phyloP scores from a whole-genome alignment of 371 early-diverging fungal species.

The Paraphysoderma sedebokerense region DNA sequence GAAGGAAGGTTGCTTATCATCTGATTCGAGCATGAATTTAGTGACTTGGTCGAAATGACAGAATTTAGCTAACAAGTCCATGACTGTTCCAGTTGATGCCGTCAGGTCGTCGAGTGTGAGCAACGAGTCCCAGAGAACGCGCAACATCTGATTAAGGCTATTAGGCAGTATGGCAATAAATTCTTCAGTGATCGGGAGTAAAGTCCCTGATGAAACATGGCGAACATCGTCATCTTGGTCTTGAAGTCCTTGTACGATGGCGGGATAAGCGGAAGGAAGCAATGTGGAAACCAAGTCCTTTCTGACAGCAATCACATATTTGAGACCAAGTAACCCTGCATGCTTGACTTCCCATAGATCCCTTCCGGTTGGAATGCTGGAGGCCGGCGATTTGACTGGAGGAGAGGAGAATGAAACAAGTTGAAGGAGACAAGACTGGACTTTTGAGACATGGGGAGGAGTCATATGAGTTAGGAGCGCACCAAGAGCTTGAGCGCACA shows the following conservation, averaged over 20 bases:
- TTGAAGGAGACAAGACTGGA: slow-evolving; percentile 31
- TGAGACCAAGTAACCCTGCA: slow-evolving; percentile 85
- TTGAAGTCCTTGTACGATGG: slow-evolving; percentile 27
- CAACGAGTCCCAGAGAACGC: slow-evolving; percentile 70
- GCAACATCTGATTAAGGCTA: slow-evolving; percentile 48
- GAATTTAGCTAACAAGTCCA: slow-evolving; percentile 80
- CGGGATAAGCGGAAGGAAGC: slow-evolving; percentile 16
- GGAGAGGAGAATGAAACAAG: slow-evolving; percentile 21
- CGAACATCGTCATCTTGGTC: slow-evolving; percentile 89
- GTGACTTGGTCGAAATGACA: slow-evolving; percentile 42
- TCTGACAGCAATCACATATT: slow-evolving; percentile 84
- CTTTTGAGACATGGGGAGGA: slow-evolving; percentile 27
- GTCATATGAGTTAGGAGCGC: slow-evolving; percentile 56
- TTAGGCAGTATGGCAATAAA: slow-evolving; percentile 40
- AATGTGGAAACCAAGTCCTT: slow-evolving; percentile 58
- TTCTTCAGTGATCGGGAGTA: slow-evolving; percentile 70
- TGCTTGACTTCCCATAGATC: slow-evolving; percentile 82
- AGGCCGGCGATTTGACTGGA: slow-evolving; percentile 11
- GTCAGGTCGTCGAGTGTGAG: slow-evolving; percentile 65
- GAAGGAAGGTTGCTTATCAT: too few relatives aligned
- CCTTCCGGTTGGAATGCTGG: neutral
- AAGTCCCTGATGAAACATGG: slow-evolving; percentile 72
- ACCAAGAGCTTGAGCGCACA: slow-evolving; percentile 83
- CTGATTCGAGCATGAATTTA: slow-evolving; percentile 30
- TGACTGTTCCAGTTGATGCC: slow-evolving; percentile 77